phyloP scores from a whole-genome alignment of 1,284 basidiomycete species.

The Stereum hirsutum region DNA sequence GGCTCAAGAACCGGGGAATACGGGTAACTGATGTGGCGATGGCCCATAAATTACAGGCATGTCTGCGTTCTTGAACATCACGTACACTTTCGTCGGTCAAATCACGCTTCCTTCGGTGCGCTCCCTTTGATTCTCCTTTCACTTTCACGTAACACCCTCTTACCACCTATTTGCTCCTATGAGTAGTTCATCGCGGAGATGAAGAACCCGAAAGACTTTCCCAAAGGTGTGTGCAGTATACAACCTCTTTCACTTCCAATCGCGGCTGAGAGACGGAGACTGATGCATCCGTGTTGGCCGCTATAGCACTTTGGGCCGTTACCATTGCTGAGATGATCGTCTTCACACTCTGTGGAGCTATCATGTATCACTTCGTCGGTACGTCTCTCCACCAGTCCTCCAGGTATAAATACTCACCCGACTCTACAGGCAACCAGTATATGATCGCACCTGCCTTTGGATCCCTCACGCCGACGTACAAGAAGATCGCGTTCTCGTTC shows the following conservation, averaged over 20 bases:
- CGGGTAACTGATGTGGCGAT: not conserved
- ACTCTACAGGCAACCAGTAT: slow-evolving; percentile 33
- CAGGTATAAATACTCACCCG: too few relatives aligned
- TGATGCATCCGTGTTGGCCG: not conserved
- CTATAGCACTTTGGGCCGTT: slow-evolving; percentile 33
- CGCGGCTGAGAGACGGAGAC: too few relatives aligned
- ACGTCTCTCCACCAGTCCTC: slow-evolving; percentile 2
- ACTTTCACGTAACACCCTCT: not conserved
- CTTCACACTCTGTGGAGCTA: slow-evolving; percentile 51
- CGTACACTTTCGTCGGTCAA: slow-evolving; percentile 59
- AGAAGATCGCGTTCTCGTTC: slow-evolving; percentile 38
- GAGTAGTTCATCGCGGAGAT: slow-evolving; percentile 46
- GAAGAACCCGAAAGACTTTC: slow-evolving; percentile 55
- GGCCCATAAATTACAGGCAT: slow-evolving; percentile 21
- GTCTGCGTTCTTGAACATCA: slow-evolving; percentile 38
- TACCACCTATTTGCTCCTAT: too few relatives aligned
- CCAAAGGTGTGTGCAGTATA: slow-evolving; percentile 39
- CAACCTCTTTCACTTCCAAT: slow-evolving; percentile 14
- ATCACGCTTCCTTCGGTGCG: slow-evolving; percentile 33
- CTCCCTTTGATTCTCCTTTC: not conserved
- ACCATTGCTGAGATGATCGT: slow-evolving; percentile 45
- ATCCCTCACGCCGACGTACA: slow-evolving; percentile 28
- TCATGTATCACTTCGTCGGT: slow-evolving; percentile 48
- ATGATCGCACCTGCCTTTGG: slow-evolving; percentile 43
- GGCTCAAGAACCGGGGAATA: slow-evolving; percentile 12